Percentiles rank a stretch among this genome's conserved stretches.
Evolutionary conservation across 176 grass and related monocot genomes (phyloP).

Genomic region (Tillandsia fasciculata): DNA sequence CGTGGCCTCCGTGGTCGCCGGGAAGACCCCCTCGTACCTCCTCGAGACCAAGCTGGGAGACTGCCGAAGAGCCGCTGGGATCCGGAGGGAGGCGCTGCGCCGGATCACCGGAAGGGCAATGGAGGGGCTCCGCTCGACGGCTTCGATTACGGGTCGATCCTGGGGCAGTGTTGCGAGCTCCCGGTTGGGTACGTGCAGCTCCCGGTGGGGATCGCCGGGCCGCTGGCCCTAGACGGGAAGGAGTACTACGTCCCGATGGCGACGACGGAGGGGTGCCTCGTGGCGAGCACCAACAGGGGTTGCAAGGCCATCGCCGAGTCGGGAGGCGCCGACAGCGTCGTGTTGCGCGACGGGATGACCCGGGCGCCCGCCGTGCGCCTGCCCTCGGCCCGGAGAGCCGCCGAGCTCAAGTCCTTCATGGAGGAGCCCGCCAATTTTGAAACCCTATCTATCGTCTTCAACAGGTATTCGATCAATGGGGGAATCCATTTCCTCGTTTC

Average conservation of each 20-base stretch:
- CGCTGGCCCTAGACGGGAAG: slow-evolving; percentile 68
- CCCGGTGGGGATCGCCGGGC: slow-evolving; percentile 68
- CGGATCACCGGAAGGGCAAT: slow-evolving; percentile 50
- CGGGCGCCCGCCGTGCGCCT: slow-evolving; percentile 56
- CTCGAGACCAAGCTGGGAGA: slow-evolving; percentile 66
- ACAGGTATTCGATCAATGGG: slow-evolving; percentile 39
- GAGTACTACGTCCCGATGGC: slow-evolving; percentile 86
- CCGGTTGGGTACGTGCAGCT: slow-evolving; percentile 82
- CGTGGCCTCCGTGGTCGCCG: slow-evolving; percentile 45
- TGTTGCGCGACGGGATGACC: slow-evolving; percentile 74
- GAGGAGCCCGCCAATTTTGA: slow-evolving; percentile 72
- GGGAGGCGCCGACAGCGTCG: slow-evolving; percentile 68
- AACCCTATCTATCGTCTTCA: slow-evolving; percentile 61
- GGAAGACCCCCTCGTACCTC: slow-evolving; percentile 68
- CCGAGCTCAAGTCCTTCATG: slow-evolving; percentile 80
- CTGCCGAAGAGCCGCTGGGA: slow-evolving; percentile 72
- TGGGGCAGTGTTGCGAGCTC: slow-evolving; percentile 87
- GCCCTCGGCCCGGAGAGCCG: slow-evolving; percentile 40
- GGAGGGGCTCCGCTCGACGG: slow-evolving; percentile 71
- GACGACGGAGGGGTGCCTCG: slow-evolving; percentile 87
- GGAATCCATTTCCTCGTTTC: neutral
- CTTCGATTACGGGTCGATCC: slow-evolving; percentile 72
- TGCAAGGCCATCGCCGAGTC: slow-evolving; percentile 89
- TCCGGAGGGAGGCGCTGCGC: slow-evolving; percentile 55
- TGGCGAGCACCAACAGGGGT: slow-evolving; percentile 89